A percentile compares a stretch with the other conserved stretches of the same genome.
phyloP scores from a whole-genome alignment of 2,329 filamentous ascomycete genomes.

The Colletotrichum sp. region DNA sequence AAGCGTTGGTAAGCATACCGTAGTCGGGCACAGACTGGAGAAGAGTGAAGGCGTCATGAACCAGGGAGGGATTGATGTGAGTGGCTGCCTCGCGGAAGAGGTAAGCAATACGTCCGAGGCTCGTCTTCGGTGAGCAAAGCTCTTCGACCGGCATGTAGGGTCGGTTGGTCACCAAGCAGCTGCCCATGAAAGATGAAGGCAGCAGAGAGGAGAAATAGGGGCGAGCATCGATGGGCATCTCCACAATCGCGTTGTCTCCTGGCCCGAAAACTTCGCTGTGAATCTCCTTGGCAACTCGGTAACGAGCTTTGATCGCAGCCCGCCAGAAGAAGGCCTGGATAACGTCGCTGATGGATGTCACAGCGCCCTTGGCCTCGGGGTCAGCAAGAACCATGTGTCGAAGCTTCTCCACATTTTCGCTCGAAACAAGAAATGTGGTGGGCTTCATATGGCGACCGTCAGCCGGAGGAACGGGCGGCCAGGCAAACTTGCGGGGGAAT shows the following conservation, averaged over 20 bases:
- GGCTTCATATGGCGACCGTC: neutral
- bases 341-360: neutral
- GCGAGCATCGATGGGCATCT: neutral
- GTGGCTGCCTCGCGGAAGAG: neutral
- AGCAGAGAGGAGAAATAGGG: neutral
- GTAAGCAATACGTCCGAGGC: neutral
- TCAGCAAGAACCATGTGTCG: neutral
- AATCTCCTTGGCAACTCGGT: neutral
- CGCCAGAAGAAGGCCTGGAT: neutral
- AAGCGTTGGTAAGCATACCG: neutral
- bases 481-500: neutral
- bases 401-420: neutral
- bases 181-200: neutral
- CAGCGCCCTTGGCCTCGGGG: neutral
- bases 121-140: neutral
- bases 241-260: neutral
- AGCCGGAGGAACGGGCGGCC: neutral
- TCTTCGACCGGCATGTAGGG: neutral
- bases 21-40: neutral
- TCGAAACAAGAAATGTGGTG: neutral
- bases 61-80: neutral
- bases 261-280: rapidly evolving
- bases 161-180: neutral
- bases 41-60: neutral
- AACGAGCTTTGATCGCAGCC: neutral